Conservation (phyloP, 164 flowering plant genomes). For the grape (Vitis vinifera) region DNA sequence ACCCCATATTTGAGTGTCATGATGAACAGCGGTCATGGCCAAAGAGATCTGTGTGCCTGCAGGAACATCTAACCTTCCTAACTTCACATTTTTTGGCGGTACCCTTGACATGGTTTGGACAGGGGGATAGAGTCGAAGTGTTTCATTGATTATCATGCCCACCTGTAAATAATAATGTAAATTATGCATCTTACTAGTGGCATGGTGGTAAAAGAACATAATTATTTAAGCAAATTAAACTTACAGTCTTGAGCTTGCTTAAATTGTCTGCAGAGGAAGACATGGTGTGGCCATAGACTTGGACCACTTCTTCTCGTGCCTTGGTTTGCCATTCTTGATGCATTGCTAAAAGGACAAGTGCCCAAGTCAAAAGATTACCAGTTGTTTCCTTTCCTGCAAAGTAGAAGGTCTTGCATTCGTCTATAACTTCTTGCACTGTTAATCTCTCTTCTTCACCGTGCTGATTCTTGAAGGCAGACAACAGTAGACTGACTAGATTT, state of each 20-base stretch:
- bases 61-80: conserved; percentile 29
- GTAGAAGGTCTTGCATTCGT: conserved; percentile 80
- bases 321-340: conserved; percentile 55
- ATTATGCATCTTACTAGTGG: too few species aligned
- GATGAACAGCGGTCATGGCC: conserved; percentile 16
- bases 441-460: conserved; percentile 41
- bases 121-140: conserved; percentile 34
- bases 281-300: conserved; percentile 11
- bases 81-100: conserved; percentile 1
- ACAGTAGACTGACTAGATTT: conserved; percentile 37
- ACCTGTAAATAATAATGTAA: too few species aligned
- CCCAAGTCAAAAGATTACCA: conserved; percentile 51
- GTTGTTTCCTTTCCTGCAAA: conserved; percentile 78
- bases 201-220: too few species aligned
- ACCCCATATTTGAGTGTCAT: too few species aligned
- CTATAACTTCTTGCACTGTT: conserved; percentile 51
- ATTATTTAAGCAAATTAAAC: too few species aligned
- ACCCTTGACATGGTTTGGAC: neutral
- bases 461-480: conserved; percentile 29
- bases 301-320: conserved; percentile 44
- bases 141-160: conserved; percentile 36
- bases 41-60: conserved; percentile 9
- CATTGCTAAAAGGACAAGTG: conserved; percentile 6
- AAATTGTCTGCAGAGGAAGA: too few species aligned
- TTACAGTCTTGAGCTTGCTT: too few species aligned